Base-by-base conservation (phyloP, 148 eudicot genomes). In the Camellia lanceoleosa region DNA sequence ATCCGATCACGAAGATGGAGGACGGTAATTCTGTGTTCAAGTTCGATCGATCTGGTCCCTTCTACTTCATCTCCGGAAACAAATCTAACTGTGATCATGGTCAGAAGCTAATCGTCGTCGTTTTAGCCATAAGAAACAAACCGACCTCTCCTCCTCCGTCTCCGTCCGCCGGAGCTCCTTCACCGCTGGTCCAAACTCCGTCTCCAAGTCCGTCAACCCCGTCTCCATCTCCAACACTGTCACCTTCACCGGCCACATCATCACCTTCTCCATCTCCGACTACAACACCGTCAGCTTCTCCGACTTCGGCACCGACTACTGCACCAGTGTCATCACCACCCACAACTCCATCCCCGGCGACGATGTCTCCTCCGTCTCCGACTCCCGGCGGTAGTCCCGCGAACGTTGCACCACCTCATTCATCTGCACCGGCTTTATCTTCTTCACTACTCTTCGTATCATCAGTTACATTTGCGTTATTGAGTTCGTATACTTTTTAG, bases 31-130 rank as follows among this genome's bases (percentile, higher is more conserved):
- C 92, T 0, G 71, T 81, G 14, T 82, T 88, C 82, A 83, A 44
- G 18, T 63, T 91, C 9, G 18, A 73, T 13, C 88, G 84, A 3
- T 84, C 92, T 0, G 97, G 97, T 8, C 88, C 91, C 3, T 90
- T 88, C 84, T 93, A 81, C 81, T 93, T 89, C 88, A 89, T 93
- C 59, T 87, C 86, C 70, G 97, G 95, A 4, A 81, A 85, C 51
- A 85, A 89, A 42, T 19, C 78, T 1, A 81, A 80, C 43, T 93
- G 97, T 75, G 54, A 79, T 4, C 64, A 87, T 23, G 95, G 93
- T 10, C 89, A 90, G 69, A 93, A 87, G 74, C 58, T 93, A 38
- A 70, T 83, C 74, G 69, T 87, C 4, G 68, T 80, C 6, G 97
- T 93, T 7, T 30, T 93, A n/a, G 89, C 95, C 3, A 49, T 80